Evolutionary conservation across 768 basidiomycete genomes (phyloP), one percentile per base, ranked within the genome.

Genomic region (Mrakia frigida): DNA sequence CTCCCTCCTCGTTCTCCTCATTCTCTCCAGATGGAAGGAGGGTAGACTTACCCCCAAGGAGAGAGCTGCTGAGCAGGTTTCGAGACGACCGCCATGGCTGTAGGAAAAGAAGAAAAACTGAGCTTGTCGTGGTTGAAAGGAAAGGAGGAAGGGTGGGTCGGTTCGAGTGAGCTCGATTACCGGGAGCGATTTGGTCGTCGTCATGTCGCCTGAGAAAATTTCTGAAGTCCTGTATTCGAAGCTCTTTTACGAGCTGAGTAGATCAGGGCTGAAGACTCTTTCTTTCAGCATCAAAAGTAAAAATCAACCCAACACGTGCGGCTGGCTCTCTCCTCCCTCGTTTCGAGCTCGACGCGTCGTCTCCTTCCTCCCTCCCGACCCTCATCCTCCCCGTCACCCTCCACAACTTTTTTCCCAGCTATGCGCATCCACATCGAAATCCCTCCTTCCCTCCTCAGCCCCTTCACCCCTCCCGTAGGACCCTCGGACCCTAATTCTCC

Each of bases 351-450:
- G 46, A 50, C 46, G 46, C 46, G 46, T 50, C 46, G n/a, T n/a
- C n/a, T n/a, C 21, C 18, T 21, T 21, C 46, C 18, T 50, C 18
- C 46, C 46, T 50, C 18, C 46, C n/a, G n/a, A n/a, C n/a, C n/a
- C n/a, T n/a, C 14, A 46, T 18, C 46, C 43, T 13, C 43, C 10
- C 5, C 5, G 16, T 50, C 46, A 50, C 46, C 18, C 46, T 50
- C 6, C 46, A 18, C n/a, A 50, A 14, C 46, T 50, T 50, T 14
- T 6, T 50, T 50, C 2, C 18, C 46, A 41, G 35, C 65, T 46
- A 78, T 78, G 77, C 56, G 77, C 52, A 78, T 78, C 33, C 77
- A 74, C 46, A 78, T 78, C 21, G 68, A 69, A 28, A 78, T 78
- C 33, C 77, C 77, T 7, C 77, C 77, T 9, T 68, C 65, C 13